Evolutionary conservation across 257 asterid species (phyloP), one percentile per base, ranked within the genome.

Genomic region (Primulina eburnea): DNA sequence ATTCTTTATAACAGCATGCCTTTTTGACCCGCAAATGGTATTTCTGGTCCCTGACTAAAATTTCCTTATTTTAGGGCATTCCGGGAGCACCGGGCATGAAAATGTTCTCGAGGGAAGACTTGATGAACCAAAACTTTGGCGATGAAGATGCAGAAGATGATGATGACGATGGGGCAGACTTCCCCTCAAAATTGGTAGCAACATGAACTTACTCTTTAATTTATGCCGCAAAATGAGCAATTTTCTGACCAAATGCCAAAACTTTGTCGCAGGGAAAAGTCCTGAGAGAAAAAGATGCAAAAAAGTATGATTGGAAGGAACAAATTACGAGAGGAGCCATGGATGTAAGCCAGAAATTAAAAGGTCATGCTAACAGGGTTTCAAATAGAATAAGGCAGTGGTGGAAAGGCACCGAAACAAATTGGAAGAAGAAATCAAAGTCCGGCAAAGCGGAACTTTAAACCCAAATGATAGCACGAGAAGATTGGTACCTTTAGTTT

Each of bases 61-160:
- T 50, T 53, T n/a, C 14, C 53, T 64, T 50, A 52, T 69, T 75
- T 56, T 82, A 91, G 98, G 96, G 90, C 68, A 86, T 89, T 86
- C 98, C 98, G 17, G 97, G 98, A 82, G 96, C 97, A 50, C 97
- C 98, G 1, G 81, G 89, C 64, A 92, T 92, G 98, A 86, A 92
- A 84, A 92, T 92, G 98, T 92, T 88, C 85, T 89, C 98, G 0
- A 81, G 92, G 74, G 98, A 92, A 74, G 98, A 92, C 68, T 82
- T 92, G 79, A 89, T 84, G 96, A 86, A 86, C 70, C 86, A 92
- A 72, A 90, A 85, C 11, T 82, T 88, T 40, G 98, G 97, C 40
- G 83, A 72, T 34, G 95, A 76, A 60, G 92, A 81, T 71, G 95
- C 60, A 56, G 96, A 88, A 20, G 97, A 86, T 1, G 95, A 90